phyloP scores from a whole-genome alignment of 208 protist species.

The Acanthamoeba lenticulata region DNA sequence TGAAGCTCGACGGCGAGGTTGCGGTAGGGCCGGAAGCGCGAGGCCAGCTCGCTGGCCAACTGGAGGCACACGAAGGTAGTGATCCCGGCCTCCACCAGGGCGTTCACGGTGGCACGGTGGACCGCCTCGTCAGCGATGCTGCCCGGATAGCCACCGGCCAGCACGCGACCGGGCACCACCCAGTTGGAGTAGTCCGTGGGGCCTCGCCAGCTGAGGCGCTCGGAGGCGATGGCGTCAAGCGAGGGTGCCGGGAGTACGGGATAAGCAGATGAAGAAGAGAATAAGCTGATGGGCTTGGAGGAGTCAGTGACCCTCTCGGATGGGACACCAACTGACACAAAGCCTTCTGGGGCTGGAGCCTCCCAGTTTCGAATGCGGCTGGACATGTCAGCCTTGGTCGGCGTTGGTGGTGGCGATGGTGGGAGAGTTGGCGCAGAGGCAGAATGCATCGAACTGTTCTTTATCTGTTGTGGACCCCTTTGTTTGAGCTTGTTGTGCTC shows the following conservation, averaged over 20 bases:
- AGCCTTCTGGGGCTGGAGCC: background rate
- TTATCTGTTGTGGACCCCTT: no score
- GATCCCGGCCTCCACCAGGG: background rate
- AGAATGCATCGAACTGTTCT: no score
- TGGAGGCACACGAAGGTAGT: slow-evolving; percentile 34
- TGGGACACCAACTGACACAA: background rate
- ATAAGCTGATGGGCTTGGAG: background rate
- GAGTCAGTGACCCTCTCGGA: background rate
- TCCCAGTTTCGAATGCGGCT: background rate
- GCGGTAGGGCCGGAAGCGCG: slow-evolving; percentile 6
- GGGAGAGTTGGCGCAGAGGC: no score
- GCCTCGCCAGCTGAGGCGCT: background rate
- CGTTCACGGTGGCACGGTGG: background rate
- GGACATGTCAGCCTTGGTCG: background rate
- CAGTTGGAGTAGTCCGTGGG: slow-evolving; percentile 1
- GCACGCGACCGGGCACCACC: background rate
- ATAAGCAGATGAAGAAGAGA: background rate
- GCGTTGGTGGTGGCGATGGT: background rate
- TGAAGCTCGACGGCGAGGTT: background rate
- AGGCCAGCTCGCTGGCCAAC: background rate
- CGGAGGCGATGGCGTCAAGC: background rate
- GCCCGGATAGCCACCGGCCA: slow-evolving; percentile 42
- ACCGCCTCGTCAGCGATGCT: background rate
- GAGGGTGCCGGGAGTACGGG: background rate
- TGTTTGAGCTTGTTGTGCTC: no score